Evolutionary conservation across 2,329 filamentous ascomycete species (phyloP).

Genomic region (Neoscytalidium dimidiatum): DNA sequence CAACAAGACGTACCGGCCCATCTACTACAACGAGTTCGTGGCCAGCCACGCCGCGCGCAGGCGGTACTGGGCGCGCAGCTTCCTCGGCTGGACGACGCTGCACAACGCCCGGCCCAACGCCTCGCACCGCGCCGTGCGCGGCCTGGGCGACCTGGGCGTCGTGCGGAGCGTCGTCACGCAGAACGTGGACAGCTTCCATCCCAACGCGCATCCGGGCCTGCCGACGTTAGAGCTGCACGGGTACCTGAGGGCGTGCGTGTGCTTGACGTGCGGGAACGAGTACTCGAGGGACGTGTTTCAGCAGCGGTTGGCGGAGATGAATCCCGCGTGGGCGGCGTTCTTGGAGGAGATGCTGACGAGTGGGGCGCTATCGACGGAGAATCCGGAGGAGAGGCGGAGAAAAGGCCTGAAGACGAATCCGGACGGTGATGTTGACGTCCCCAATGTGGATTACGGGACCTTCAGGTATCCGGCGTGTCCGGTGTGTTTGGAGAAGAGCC

Average conservation of each 20-base stretch:
- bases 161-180: conserved; percentile 83
- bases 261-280: conserved; percentile 74
- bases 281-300: conserved; percentile 76
- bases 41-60: conserved; percentile 80
- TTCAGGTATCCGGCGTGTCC: conserved; percentile 93
- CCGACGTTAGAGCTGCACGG: conserved; percentile 87
- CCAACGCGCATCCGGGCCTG: conserved; percentile 70
- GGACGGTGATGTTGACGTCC: conserved; percentile 91
- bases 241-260: conserved; percentile 79
- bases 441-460: conserved; percentile 81
- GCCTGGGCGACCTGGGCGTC: conserved; percentile 71
- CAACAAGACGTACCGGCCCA: conserved; percentile 86
- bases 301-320: conserved; percentile 70
- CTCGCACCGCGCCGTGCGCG: conserved; percentile 74
- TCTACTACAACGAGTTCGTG: conserved; percentile 90
- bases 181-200: conserved; percentile 96
- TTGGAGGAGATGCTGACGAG: conserved; percentile 69
- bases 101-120: conserved; percentile 76
- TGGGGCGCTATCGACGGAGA: conserved; percentile 76
- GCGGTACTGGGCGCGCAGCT: conserved; percentile 94
- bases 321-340: conserved; percentile 83
- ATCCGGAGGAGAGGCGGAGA: conserved; percentile 67
- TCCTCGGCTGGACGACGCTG: conserved; percentile 86
- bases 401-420: conserved; percentile 82
- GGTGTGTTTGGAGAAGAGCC: conserved; percentile 65